phyloP scores from a whole-genome alignment of 1,139 yeast genomes.

The Trichomonascaceae sp. region DNA sequence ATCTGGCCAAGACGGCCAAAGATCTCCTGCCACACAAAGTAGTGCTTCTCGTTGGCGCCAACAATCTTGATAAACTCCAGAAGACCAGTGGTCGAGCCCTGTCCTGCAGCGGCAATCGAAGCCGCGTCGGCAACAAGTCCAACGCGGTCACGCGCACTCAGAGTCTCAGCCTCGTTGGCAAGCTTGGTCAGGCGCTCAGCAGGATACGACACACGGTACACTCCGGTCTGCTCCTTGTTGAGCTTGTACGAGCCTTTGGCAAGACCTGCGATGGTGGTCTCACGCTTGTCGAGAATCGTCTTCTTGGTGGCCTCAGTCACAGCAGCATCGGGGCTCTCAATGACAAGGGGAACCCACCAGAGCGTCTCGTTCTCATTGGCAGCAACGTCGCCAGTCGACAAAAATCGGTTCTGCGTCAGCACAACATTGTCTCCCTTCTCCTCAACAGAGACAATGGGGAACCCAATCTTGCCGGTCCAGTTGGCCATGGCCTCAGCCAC shows the following conservation, averaged over 20 bases:
- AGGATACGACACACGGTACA: slow-evolving; percentile 56
- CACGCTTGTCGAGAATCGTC: slow-evolving; percentile 12
- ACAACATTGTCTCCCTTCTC: slow-evolving; percentile 23
- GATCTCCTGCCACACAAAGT: slow-evolving; percentile 54
- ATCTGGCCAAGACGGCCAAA: slow-evolving; percentile 33
- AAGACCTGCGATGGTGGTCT: slow-evolving; percentile 16
- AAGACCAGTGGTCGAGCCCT: slow-evolving; percentile 37
- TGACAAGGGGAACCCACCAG: slow-evolving; percentile 66
- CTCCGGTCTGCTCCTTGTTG: slow-evolving; percentile 50
- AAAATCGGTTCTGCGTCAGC: slow-evolving; percentile 42
- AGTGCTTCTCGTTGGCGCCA: slow-evolving; percentile 32
- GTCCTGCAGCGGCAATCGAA: slow-evolving; percentile 52
- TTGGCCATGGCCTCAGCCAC: slow-evolving; percentile 39
- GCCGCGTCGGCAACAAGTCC: slow-evolving; percentile 52
- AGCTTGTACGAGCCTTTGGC: slow-evolving; percentile 32
- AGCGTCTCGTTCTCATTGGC: slow-evolving; percentile 35
- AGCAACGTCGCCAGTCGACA: slow-evolving; percentile 41
- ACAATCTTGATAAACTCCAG: slow-evolving; percentile 28
- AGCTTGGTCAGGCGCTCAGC: slow-evolving; percentile 29
- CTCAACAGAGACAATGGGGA: slow-evolving; percentile 42
- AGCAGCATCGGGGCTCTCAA: slow-evolving; percentile 21
- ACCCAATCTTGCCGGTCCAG: slow-evolving; percentile 58
- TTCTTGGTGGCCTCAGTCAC: slow-evolving; percentile 7
- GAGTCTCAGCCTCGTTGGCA: slow-evolving; percentile 29
- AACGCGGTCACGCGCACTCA: slow-evolving; percentile 48